Base-by-base conservation (phyloP, 2,329 filamentous ascomycete genomes). In the Cercospora beticola region DNA sequence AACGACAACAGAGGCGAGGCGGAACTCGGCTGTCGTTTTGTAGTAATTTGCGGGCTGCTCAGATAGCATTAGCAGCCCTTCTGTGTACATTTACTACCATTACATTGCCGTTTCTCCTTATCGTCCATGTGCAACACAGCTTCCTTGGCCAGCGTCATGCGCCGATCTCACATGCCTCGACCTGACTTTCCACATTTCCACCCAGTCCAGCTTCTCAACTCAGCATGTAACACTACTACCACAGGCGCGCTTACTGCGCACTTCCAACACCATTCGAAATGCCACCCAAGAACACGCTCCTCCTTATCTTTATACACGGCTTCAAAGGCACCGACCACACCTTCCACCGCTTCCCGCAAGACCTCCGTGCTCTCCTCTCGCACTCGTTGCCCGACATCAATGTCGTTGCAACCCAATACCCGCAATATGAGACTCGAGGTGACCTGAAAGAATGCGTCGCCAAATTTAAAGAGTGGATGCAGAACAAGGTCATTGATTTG, bases 401-500 rank as follows among this genome's bases (percentile, higher is more conserved):
- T 65, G 86, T 95, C 66, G 83, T 86, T 64, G 84, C 88, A 36
- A 82, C 92, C 60, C 87, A 91, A n/a, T 95, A 94, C 78, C 92
- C 92, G 36, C 88, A 87, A 73, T 95, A 90, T 79, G 92, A 94
- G 80, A 95, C 92, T n/a, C 84, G 90, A 68, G 92, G 92, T 16
- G 90, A 94, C 77, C 81, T 95, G 59, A 83, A 85, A 58, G 86
- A 90, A 70, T 91, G 89, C 77, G 91, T 94, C 68, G 83, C 84
- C 69, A 85, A 87, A 30, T 94, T 95, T 80, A 88, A 89, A 72
- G 89, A 92, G 81, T 95, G 92, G 90, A 87, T 98, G 16, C 89
- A 94, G 73, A 90, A 97, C 78, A 92, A 92, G 75, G 92, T 98
- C 74, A 97, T 98, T 75, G 95, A 98, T 79, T 84, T 97, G 75